phyloP scores from a whole-genome alignment of 805 yeast genomes.

The Metschnikowia santaceciliae region DNA sequence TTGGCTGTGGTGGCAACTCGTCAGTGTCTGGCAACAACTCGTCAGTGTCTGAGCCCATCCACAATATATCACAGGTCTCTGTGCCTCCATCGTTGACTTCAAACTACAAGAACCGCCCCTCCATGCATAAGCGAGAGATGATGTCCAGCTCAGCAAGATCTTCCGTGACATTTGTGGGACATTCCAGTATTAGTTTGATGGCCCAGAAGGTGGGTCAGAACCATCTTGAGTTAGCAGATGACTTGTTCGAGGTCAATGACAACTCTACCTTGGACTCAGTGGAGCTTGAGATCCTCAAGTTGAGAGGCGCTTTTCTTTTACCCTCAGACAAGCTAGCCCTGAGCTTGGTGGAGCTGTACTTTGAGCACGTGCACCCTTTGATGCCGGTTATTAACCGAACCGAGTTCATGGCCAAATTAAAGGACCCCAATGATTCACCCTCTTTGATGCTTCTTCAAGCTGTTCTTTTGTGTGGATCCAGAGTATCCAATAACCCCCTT shows the following conservation, averaged over 20 bases:
- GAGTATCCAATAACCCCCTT: constrained; percentile 53
- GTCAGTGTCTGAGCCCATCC: constrained; percentile 29
- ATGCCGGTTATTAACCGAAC: constrained; percentile 65
- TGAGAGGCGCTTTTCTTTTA: constrained; percentile 66
- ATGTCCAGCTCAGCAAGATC: constrained; percentile 20
- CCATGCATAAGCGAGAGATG: constrained; percentile 34
- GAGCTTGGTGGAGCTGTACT: constrained; percentile 59
- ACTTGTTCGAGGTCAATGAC: constrained; percentile 33
- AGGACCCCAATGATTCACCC: constrained; percentile 55
- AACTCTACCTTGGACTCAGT: constrained; percentile 44
- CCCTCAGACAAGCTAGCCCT: constrained; percentile 59
- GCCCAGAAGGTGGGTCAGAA: constrained; percentile 45
- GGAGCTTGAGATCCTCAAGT: constrained; percentile 59
- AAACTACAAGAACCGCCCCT: constrained; percentile 36
- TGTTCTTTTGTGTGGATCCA: constrained; percentile 63
- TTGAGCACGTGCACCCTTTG: constrained; percentile 60
- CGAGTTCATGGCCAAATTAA: constrained; percentile 54
- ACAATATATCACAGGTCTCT: constrained; percentile 38
- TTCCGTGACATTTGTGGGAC: constrained; percentile 49
- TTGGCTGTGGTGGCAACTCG: not conserved
- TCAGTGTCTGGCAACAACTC: constrained; percentile 9
- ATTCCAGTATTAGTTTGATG: constrained; percentile 46
- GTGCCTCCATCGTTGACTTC: constrained; percentile 44
- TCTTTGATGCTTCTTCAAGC: constrained; percentile 65
- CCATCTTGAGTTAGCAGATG: constrained; percentile 44